phyloP scores from a whole-genome alignment of 2,329 filamentous ascomycete genomes.

The Xylaria sp. region DNA sequence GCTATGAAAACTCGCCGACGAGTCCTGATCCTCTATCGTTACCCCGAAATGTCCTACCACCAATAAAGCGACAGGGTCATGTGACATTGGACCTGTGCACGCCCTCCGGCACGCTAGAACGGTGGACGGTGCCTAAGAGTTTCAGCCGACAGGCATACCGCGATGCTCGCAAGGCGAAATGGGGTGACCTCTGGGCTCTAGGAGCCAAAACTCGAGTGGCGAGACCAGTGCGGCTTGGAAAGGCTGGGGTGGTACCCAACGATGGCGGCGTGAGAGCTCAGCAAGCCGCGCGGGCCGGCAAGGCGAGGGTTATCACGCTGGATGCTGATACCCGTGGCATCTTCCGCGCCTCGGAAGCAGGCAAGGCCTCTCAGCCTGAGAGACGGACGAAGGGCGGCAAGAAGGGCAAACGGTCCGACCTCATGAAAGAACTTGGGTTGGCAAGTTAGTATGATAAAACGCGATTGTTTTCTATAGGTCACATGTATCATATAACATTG shows the following conservation, averaged over 20 bases:
- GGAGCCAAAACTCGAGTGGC: slow-evolving; percentile 86
- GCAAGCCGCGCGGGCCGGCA: slow-evolving; percentile 49
- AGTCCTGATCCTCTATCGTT: slow-evolving; percentile 72
- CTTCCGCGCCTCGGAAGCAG: slow-evolving; percentile 54
- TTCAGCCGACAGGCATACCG: slow-evolving; percentile 86
- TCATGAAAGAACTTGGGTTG: slow-evolving; percentile 53
- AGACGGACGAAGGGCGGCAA: slow-evolving; percentile 57
- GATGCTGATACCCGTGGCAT: slow-evolving; percentile 52
- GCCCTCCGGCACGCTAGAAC: slow-evolving; percentile 83
- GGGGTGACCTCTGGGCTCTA: slow-evolving; percentile 96
- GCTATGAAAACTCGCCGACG: slow-evolving; percentile 68
- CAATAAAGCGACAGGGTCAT: slow-evolving; percentile 88
- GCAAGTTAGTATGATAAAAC: neutral
- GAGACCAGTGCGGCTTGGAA: slow-evolving; percentile 70
- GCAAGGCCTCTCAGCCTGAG: slow-evolving; percentile 45
- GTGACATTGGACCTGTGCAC: slow-evolving; percentile 93
- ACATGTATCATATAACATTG: neutral
- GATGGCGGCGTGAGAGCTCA: slow-evolving; percentile 60
- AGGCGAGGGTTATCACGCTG: slow-evolving; percentile 56
- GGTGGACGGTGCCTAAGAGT: slow-evolving; percentile 90
- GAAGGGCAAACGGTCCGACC: slow-evolving; percentile 50
- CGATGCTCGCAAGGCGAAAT: slow-evolving; percentile 87
- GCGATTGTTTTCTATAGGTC: neutral
- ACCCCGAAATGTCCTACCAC: slow-evolving; percentile 80
- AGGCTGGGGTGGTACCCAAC: slow-evolving; percentile 51